Base-by-base conservation (phyloP, 2,329 filamentous ascomycete species). In the Xylariaceae sp. region DNA sequence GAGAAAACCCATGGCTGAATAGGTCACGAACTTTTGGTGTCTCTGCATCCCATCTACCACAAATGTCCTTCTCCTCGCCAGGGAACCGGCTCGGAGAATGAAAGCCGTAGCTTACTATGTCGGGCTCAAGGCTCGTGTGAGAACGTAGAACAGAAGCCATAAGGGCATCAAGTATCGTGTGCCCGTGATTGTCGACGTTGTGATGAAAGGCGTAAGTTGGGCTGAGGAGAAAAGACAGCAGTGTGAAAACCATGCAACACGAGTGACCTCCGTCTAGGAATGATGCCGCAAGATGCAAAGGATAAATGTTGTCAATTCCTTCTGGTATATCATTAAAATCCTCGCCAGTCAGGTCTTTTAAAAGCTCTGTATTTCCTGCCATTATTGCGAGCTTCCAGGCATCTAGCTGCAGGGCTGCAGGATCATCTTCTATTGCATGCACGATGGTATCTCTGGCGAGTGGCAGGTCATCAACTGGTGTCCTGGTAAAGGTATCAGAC, bases 41-140 rank as follows among this genome's bases (percentile, higher is more conserved):
- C 43, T 76, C 72, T 1, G 72, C 71, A 51, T 74, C 69, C 73
- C 73, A 76, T 29, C 74, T 64, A n/a, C 75, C 74, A 51, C 74
- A 76, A 8, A 74, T 69, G 37, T 75, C 73, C 3, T 73, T 64
- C 44, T 76, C 72, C 58, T 75, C 71, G n/a, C 72, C 74, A 13
- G 13, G 60, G 48, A 73, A 75, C 15, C 66, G 59, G 11, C 48
- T 50, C 2, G 58, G 54, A 7, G 59, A 58, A 6, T 21, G 59
- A 10, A 73, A 65, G 0, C 53, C 48, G 4, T 63, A 55, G 51
- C 72, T 68, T 4, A 75, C 59, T 3, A 61, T 49, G 6, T 24
- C 44, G 2, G 68, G 71, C 5, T 41, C 27, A 4, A 61, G 52
- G 1, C 53, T 65, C 9, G 72, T 71, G 55, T 77, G 73, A 0